phyloP scores from a whole-genome alignment of 202 grass and related monocot species.

The Setaria italica region DNA sequence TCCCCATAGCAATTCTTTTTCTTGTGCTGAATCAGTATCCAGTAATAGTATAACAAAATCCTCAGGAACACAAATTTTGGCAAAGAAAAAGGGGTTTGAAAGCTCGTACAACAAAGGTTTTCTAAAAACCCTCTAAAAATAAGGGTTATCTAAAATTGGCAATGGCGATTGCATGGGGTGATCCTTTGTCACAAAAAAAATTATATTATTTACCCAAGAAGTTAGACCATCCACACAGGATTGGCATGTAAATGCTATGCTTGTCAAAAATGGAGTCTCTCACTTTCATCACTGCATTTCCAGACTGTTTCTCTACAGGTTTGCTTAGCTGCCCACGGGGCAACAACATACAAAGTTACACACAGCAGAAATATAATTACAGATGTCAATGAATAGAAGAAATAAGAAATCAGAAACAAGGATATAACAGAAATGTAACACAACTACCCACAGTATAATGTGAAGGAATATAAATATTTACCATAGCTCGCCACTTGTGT shows the following conservation, averaged over 20 bases:
- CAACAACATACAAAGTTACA: neutral
- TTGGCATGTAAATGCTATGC: too few species aligned
- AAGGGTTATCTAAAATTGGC: too few species aligned
- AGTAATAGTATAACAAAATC: too few species aligned
- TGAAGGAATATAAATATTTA: neutral
- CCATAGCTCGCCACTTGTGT: neutral
- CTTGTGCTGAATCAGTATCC: too few species aligned
- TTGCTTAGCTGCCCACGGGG: constrained; percentile 5
- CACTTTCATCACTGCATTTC: constrained; percentile 14
- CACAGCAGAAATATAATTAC: neutral
- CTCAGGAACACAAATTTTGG: too few species aligned
- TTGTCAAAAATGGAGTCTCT: neutral
- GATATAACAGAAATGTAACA: neutral
- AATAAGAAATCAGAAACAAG: neutral
- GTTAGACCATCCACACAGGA: neutral
- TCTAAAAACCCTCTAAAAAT: too few species aligned
- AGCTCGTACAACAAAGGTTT: too few species aligned
- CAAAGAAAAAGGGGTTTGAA: too few species aligned
- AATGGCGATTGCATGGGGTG: neutral
- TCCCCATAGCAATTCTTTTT: too few species aligned
- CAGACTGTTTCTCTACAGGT: neutral
- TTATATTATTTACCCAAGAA: constrained; percentile 3
- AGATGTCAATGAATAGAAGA: neutral
- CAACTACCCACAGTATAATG: neutral
- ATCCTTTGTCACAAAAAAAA: neutral